A percentile compares a stretch with the other conserved stretches of the same genome.
Conservation (phyloP, 768 basidiomycete species). For the Leccinum truebloodii region DNA sequence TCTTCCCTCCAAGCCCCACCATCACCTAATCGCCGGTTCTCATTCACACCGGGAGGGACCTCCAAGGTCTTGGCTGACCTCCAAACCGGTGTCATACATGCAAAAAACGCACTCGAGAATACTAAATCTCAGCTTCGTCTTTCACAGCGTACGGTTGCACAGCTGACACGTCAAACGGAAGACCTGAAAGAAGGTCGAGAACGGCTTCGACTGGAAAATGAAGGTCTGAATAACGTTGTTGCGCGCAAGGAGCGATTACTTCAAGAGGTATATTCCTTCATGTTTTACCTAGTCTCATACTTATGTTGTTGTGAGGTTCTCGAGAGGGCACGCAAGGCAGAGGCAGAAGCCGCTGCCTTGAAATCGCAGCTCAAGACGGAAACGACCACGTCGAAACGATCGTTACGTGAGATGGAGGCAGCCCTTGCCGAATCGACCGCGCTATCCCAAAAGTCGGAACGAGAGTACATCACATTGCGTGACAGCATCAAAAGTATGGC, state of each 20-base stretch:
- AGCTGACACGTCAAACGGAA: slow-evolving; percentile 82
- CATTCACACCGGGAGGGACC: slow-evolving; percentile 75
- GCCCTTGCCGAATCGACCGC: slow-evolving; percentile 73
- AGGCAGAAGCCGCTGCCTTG: slow-evolving; percentile 67
- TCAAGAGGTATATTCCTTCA: slow-evolving; percentile 65
- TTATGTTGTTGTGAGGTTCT: slow-evolving; percentile 50
- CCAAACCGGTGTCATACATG: slow-evolving; percentile 79
- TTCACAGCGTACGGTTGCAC: slow-evolving; percentile 81
- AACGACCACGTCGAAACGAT: slow-evolving; percentile 69
- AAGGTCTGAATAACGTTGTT: slow-evolving; percentile 85
- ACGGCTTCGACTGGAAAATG: slow-evolving; percentile 79
- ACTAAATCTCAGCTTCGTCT: slow-evolving; percentile 80
- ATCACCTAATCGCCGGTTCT: slow-evolving; percentile 54
- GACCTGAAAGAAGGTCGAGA: slow-evolving; percentile 88
- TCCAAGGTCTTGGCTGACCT: slow-evolving; percentile 88
- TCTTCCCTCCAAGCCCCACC: slow-evolving; percentile 43
- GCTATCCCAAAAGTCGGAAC: slow-evolving; percentile 75
- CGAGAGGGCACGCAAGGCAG: slow-evolving; percentile 84
- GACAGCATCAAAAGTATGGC: slow-evolving; percentile 74
- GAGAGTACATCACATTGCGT: slow-evolving; percentile 78
- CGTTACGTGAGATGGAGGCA: slow-evolving; percentile 78
- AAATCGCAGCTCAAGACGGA: slow-evolving; percentile 76
- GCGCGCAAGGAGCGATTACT: slow-evolving; percentile 83
- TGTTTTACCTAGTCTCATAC: neutral
- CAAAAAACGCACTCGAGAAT: slow-evolving; percentile 81